A percentile compares a stretch with the other conserved stretches of the same genome.
Conservation (phyloP, 2,329 filamentous ascomycete genomes). For the Ophiostoma himal-ulmi region DNA sequence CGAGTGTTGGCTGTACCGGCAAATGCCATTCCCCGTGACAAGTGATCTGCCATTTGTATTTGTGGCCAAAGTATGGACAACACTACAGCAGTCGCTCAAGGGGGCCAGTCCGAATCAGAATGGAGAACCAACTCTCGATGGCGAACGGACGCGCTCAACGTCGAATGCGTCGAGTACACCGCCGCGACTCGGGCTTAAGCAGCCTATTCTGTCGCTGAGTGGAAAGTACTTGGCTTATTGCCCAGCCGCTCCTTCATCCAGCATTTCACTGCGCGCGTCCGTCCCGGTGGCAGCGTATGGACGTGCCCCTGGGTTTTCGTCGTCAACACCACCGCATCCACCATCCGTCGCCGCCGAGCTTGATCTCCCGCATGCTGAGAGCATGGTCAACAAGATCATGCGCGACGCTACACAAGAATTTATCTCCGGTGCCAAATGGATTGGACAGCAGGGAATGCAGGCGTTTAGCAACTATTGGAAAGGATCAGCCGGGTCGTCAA, state of each 20-base stretch:
- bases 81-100: slow-evolving; percentile 58
- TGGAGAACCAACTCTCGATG: slow-evolving; percentile 37
- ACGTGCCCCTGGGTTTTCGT: slow-evolving; percentile 51
- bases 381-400: slow-evolving; percentile 69
- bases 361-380: slow-evolving; percentile 66
- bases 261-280: slow-evolving; percentile 63
- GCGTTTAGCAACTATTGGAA: slow-evolving; percentile 81
- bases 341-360: slow-evolving; percentile 61
- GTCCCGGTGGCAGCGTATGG: slow-evolving; percentile 51
- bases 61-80: slow-evolving; percentile 88
- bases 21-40: slow-evolving; percentile 41
- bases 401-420: slow-evolving; percentile 73
- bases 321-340: slow-evolving; percentile 62
- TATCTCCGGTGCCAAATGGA: slow-evolving; percentile 68
- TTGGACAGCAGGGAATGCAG: slow-evolving; percentile 69
- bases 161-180: slow-evolving; percentile 35
- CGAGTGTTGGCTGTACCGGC: slow-evolving; percentile 74
- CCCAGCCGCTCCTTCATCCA: slow-evolving; percentile 64
- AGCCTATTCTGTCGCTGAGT: slow-evolving; percentile 62
- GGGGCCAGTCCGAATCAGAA: slow-evolving; percentile 37
- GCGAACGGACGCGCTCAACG: slow-evolving; percentile 20
- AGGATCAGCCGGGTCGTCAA: slow-evolving; percentile 37
- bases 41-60: slow-evolving; percentile 51
- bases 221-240: slow-evolving; percentile 74
- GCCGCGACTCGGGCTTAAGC: slow-evolving; percentile 45